phyloP scores from a whole-genome alignment of 2,329 filamentous ascomycete genomes.

The Acephala macrosclerotiorum region DNA sequence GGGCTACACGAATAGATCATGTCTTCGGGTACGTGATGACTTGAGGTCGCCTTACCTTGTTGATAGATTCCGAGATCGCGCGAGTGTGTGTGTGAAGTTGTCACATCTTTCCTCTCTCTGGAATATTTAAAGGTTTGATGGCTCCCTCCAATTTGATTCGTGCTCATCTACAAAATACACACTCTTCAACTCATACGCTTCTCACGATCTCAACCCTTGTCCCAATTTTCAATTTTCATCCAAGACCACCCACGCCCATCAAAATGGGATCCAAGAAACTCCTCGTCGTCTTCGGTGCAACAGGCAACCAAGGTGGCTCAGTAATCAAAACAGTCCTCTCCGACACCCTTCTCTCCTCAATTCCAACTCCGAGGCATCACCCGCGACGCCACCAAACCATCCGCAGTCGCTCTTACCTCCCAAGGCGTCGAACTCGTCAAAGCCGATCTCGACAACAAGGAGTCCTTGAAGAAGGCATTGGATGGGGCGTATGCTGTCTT shows the following conservation, averaged over 20 bases:
- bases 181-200: neutral
- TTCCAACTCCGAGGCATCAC: conserved; percentile 56
- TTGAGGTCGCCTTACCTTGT: no score
- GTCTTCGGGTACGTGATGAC: no score
- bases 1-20: no score
- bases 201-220: neutral
- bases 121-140: neutral
- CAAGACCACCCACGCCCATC: neutral
- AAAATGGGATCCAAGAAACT: conserved; percentile 41
- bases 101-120: neutral
- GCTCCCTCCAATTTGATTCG: neutral
- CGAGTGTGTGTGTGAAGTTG: neutral
- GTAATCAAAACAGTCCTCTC: conserved; percentile 53
- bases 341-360: conserved; percentile 48
- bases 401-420: conserved; percentile 48
- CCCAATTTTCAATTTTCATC: neutral
- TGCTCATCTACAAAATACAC: neutral
- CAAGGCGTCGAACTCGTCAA: conserved; percentile 53
- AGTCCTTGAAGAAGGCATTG: conserved; percentile 43
- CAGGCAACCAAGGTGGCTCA: conserved; percentile 57
- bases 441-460: conserved; percentile 51
- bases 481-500: conserved; percentile 35
- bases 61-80: no score
- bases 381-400: conserved; percentile 51
- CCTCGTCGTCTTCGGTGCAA: conserved; percentile 55